Conservation (phyloP, 192 early-diverging fungal species). For the Backusella luteola region DNA sequence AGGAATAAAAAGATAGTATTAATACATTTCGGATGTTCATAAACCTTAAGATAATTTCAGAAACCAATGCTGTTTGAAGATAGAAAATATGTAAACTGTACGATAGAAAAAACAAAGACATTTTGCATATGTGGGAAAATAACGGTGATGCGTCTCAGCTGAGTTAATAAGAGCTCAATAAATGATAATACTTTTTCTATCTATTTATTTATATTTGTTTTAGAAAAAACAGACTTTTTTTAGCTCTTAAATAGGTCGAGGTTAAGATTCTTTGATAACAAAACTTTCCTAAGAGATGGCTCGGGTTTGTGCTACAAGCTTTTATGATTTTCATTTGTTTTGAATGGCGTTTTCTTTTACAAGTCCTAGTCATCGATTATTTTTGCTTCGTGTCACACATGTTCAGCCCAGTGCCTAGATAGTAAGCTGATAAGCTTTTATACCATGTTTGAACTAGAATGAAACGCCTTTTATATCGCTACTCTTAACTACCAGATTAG, state of each 20-base stretch:
- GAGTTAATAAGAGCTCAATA: background rate
- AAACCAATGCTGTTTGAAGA: background rate
- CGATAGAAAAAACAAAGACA: background rate
- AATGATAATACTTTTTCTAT: slow-evolving; percentile 1
- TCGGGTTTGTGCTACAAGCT: background rate
- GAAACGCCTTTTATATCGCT: background rate
- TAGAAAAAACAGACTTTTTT: background rate
- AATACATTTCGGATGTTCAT: background rate
- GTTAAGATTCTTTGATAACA: background rate
- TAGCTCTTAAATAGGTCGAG: background rate
- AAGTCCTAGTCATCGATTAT: background rate
- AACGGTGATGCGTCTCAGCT: background rate
- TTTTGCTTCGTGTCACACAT: background rate
- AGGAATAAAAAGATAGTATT: background rate
- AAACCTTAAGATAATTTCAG: background rate
- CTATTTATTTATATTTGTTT: background rate
- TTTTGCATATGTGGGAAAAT: slow-evolving; percentile 1
- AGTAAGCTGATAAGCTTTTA: slow-evolving; percentile 3
- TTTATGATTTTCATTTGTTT: slow-evolving; percentile 6
- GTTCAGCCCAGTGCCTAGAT: slow-evolving; percentile 5
- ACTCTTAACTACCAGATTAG: background rate
- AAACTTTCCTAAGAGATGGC: background rate
- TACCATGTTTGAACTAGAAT: slow-evolving; percentile 7
- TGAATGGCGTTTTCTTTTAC: slow-evolving; percentile 3
- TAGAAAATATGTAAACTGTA: background rate